Conservation (phyloP, 495 filamentous ascomycete species). For the Aspergillus conjunctus region DNA sequence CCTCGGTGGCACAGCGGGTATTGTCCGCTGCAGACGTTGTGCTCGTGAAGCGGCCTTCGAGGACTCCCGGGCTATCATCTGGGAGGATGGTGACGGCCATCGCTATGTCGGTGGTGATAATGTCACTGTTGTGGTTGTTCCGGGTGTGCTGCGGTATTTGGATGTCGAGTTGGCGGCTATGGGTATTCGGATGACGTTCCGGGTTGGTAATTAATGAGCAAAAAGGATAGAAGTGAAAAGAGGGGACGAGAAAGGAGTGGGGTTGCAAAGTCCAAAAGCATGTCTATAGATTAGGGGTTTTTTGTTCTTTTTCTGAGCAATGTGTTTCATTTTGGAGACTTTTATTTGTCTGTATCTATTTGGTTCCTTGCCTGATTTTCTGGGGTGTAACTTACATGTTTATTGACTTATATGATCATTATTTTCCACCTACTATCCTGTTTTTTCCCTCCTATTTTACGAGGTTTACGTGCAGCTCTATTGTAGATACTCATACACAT, state of each 20-base stretch:
- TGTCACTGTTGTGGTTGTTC: constrained; percentile 87
- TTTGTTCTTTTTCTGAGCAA: not conserved
- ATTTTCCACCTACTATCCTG: not conserved
- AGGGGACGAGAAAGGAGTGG: not conserved
- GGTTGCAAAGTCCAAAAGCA: not conserved
- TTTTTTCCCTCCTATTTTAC: not conserved
- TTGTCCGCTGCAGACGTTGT: constrained; percentile 84
- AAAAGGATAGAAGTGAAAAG: not conserved
- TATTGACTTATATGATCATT: not conserved
- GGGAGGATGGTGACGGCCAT: constrained; percentile 86
- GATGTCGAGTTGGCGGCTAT: constrained; percentile 95
- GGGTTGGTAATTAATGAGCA: constrained; percentile 56
- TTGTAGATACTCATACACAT: no score
- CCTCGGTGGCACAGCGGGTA: constrained; percentile 55
- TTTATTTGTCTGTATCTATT: not conserved
- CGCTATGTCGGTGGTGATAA: constrained; percentile 85
- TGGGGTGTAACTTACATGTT: not conserved
- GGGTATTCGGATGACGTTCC: constrained; percentile 89
- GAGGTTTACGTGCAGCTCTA: no score
- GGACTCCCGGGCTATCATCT: constrained; percentile 69
- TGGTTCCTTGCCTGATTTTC: not conserved
- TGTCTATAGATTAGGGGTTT: not conserved
- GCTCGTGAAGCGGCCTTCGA: constrained; percentile 66
- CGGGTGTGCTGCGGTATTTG: constrained; percentile 86
- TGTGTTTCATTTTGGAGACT: not conserved